phyloP scores from a whole-genome alignment of 176 grass and related monocot genomes.

The Metroxylon sagu region DNA sequence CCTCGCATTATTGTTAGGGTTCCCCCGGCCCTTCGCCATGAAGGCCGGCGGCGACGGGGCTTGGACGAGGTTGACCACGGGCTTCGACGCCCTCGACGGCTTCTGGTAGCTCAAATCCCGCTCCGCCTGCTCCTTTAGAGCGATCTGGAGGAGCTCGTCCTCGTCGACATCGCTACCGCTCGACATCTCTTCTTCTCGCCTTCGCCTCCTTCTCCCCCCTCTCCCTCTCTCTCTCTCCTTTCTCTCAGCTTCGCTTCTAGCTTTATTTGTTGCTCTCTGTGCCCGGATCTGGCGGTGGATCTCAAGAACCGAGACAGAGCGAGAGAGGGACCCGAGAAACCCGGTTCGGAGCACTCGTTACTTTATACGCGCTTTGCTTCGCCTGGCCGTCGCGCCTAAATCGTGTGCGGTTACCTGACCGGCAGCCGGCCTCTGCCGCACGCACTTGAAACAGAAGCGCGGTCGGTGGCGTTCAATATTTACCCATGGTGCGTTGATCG shows the following conservation, averaged over 20 bases:
- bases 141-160: constrained; percentile 97
- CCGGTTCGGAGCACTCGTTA: too few species aligned
- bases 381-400: too few species aligned
- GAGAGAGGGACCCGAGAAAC: too few species aligned
- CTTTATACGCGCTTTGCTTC: too few species aligned
- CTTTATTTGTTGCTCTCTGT: too few species aligned
- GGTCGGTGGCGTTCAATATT: too few species aligned
- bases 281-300: too few species aligned
- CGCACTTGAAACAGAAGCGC: too few species aligned
- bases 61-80: constrained; percentile 85
- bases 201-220: neutral
- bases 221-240: neutral
- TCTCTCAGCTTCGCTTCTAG: neutral
- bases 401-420: too few species aligned
- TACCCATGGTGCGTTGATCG: too few species aligned
- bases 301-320: too few species aligned
- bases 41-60: constrained; percentile 33
- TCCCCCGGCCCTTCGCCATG: constrained; percentile 10
- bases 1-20: constrained; percentile 6
- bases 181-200: constrained; percentile 30
- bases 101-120: constrained; percentile 89
- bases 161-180: constrained; percentile 92
- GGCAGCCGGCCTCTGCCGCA: too few species aligned
- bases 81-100: constrained; percentile 49
- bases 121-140: constrained; percentile 83